These are phyloP conservation scores for Wickerhamiella kurtzmanii DNA, from an alignment of 805 yeast species.

Conservation along the genomic window DNA sequence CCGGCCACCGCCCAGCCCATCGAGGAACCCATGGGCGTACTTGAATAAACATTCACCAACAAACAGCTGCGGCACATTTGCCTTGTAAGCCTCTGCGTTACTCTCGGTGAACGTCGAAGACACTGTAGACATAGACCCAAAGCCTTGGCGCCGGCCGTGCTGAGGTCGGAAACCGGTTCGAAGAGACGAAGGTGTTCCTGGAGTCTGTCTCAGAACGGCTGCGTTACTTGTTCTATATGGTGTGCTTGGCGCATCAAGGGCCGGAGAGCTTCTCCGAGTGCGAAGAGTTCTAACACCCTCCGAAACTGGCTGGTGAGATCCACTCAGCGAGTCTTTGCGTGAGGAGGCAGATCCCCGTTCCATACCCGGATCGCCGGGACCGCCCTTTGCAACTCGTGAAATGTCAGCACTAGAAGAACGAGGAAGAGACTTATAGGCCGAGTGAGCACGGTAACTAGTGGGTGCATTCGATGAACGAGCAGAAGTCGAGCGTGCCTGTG, in stretches of 20 bases:
- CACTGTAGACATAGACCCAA: constrained; percentile 2
- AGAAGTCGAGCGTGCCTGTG: neutral
- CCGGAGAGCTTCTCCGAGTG: neutral
- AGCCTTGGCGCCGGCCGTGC: neutral
- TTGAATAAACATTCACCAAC: constrained; percentile 85
- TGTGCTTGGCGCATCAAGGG: neutral
- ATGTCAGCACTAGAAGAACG: neutral
- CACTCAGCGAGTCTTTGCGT: neutral
- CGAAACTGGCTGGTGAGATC: neutral
- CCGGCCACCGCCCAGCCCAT: constrained; percentile 56
- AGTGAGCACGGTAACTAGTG: neutral
- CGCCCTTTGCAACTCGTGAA: neutral
- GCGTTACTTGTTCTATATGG: neutral
- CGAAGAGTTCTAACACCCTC: neutral
- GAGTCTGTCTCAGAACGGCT: neutral
- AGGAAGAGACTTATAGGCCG: neutral
- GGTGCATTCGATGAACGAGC: neutral
- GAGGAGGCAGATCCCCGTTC: neutral
- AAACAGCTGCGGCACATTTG: constrained; percentile 68
- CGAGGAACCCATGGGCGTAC: constrained; percentile 58
- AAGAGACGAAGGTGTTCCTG: neutral
- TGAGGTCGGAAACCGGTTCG: neutral
- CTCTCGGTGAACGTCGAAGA: neutral
- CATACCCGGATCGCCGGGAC: neutral
- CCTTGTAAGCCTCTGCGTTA: neutral